Base-by-base conservation (phyloP, 768 basidiomycete species). In the Boletus fagicola region DNA sequence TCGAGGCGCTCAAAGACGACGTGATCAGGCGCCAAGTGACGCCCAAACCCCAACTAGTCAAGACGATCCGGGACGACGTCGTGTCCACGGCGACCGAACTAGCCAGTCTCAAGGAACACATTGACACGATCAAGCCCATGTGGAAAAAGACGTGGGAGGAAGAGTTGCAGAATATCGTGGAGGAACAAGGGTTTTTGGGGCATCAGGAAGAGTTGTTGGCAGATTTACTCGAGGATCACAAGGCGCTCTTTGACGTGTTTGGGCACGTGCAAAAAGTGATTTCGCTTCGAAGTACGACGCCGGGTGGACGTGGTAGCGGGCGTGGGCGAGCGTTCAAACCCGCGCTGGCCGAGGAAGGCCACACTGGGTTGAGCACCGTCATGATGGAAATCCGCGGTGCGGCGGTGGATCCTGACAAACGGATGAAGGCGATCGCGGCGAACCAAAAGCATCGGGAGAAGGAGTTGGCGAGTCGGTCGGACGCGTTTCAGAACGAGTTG, bases 61-160 rank as follows among this genome's bases (percentile, higher is more conserved):
- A 84, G 68, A 76, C 75, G 38, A 83, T 95, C 71, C 82, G 83
- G 68, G 84, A 83, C 60, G 89, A 93, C 62, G 80, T 97, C 55
- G 78, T 80, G 30, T 73, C 80, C 22, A 81, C 87, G 28, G 80
- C 84, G 18, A 72, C 75, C 11, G 88, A 94, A 74, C 79, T 98
- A 44, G 80, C 85, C 59, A 87, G 83, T 65, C 76, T 98, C 56
- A 84, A 84, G 66, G 85, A 87, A 63, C 92, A 96, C 71, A 90
- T 98, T 63, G 83, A 86, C 64, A 89, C 91, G 12, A 83, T 95
- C 66, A 93, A 90, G 67, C 94, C 96, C 43, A 92, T 92, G 83
- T 99, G 96, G 96, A 92, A 95, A 79, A 94, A 95, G 81, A 98
- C 94, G 20, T 99, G 96, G 96, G 90, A 92, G 67, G 87, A 92